Evolutionary conservation across 2,329 filamentous ascomycete species (phyloP).

Genomic region (Xylaria sp.): DNA sequence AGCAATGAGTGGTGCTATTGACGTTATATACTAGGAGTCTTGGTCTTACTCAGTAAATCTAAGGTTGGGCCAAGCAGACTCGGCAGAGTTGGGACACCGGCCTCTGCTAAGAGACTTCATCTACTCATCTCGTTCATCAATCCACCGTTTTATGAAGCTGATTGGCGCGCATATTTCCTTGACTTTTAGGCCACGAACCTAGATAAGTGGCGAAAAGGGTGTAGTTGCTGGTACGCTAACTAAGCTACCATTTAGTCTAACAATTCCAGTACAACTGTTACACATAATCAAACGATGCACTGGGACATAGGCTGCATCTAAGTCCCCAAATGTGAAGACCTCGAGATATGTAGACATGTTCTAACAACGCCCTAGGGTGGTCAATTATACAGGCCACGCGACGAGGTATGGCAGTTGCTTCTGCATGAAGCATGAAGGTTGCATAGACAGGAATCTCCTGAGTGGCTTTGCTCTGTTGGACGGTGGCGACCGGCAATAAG

Average conservation of each 20-base stretch:
- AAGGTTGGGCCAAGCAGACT: too few species aligned
- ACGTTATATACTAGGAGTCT: too few species aligned
- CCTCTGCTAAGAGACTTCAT: constrained; percentile 11
- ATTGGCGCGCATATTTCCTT: constrained; percentile 34
- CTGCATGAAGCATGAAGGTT: constrained; percentile 16
- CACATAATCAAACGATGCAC: neutral
- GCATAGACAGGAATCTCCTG: neutral
- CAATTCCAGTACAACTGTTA: neutral
- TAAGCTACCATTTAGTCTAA: constrained; percentile 1
- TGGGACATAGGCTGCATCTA: too few species aligned
- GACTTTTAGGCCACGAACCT: neutral
- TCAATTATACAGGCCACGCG: neutral
- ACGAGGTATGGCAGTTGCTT: neutral
- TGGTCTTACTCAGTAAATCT: too few species aligned
- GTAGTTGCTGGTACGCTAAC: neutral
- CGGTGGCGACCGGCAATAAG: constrained; percentile 2
- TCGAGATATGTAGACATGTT: neutral
- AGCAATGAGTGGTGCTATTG: too few species aligned
- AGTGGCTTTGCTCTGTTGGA: neutral
- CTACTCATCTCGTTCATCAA: constrained; percentile 11
- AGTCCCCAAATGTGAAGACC: neutral
- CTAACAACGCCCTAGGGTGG: neutral
- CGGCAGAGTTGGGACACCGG: too few species aligned
- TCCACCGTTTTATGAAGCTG: neutral
- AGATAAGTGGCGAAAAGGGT: constrained; percentile 3